Evolutionary conservation across 164 flowering plant genomes (phyloP), one percentile per base, ranked within the genome.

Genomic region (Houttuynia cordata): DNA sequence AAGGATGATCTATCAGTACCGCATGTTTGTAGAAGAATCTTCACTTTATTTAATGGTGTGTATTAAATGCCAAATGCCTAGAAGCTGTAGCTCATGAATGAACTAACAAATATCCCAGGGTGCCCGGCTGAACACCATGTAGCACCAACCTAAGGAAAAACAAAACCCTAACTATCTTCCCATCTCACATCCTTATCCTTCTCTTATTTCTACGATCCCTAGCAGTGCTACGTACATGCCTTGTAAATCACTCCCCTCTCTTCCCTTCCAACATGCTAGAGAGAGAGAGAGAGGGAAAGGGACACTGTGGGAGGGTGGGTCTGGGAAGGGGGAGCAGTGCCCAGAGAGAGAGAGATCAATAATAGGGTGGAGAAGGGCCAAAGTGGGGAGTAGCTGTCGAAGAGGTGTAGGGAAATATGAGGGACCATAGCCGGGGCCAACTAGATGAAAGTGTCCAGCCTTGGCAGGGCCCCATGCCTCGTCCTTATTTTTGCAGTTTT

Each of bases 391-490:
- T 52, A 52, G 55, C 55, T 52, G 20, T 52, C 55, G 23, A 21
- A 52, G 21, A 19, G 55, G 23, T 20, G 21, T 22, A n/a, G 20
- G 21, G 10, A 52, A 52, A 52, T 52, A 21, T 10, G 19, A 21
- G 55, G 55, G 37, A n/a, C 55, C 55, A 52, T 52, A 22, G 55
- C 23, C 55, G 23, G 2, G 37, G 23, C n/a, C 55, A n/a, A 23
- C 55, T 20, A 52, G 23, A 52, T n/a, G 55, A 52, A 21, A 52
- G 19, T 23, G 12, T n/a, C 53, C 21, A 10, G 55, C 55, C 55
- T 52, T 52, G 55, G 55, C 55, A 52, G 24, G 55, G 55, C 20
- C 55, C 55, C 55, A 52, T 52, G 23, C 55, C 37, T 52, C 37
- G 37, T 52, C 55, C 8, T 22, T 21, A 5, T 52, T n/a, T n/a